Evolutionary conservation across 495 filamentous ascomycete genomes (phyloP).

Genomic region (Xylaria castorea): DNA sequence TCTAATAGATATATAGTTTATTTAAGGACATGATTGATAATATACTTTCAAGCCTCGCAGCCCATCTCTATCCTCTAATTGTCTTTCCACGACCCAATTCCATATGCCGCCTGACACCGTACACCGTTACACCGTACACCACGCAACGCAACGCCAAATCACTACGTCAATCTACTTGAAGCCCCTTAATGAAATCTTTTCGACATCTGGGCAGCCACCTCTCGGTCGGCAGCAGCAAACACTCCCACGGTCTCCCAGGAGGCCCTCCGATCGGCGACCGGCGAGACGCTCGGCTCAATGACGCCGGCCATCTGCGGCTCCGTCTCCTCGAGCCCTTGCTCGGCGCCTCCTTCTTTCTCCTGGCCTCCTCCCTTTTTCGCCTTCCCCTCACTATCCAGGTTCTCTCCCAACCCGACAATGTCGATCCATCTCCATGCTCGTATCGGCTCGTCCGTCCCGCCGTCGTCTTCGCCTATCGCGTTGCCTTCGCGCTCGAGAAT

Average conservation of each 20-base stretch:
- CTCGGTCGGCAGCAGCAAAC: background rate
- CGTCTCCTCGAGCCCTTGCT: conserved; percentile 37
- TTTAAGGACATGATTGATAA: background rate
- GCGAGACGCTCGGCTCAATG: conserved; percentile 44
- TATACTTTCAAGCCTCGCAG: conserved; percentile 4
- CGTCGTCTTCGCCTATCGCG: conserved; percentile 7
- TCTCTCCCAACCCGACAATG: conserved; percentile 50
- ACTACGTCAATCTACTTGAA: background rate
- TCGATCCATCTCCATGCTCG: conserved; percentile 51
- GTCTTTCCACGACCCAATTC: background rate
- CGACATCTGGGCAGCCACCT: background rate
- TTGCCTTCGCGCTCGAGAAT: conserved; percentile 46
- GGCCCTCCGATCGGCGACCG: background rate
- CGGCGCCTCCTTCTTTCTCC: conserved; percentile 27
- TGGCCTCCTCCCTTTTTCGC: conserved; percentile 29
- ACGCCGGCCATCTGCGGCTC: conserved; percentile 50
- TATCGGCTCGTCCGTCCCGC: conserved; percentile 22
- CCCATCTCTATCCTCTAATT: background rate
- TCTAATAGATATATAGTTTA: background rate
- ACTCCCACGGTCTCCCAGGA: background rate
- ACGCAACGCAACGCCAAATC: conserved; percentile 13
- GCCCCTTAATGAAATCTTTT: background rate
- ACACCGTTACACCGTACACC: background rate
- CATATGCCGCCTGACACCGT: background rate
- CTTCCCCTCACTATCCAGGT: conserved; percentile 18